These are phyloP conservation scores for Oryza coarctata DNA, from an alignment of 176 grass and related monocot species.

Conservation along the genomic window DNA sequence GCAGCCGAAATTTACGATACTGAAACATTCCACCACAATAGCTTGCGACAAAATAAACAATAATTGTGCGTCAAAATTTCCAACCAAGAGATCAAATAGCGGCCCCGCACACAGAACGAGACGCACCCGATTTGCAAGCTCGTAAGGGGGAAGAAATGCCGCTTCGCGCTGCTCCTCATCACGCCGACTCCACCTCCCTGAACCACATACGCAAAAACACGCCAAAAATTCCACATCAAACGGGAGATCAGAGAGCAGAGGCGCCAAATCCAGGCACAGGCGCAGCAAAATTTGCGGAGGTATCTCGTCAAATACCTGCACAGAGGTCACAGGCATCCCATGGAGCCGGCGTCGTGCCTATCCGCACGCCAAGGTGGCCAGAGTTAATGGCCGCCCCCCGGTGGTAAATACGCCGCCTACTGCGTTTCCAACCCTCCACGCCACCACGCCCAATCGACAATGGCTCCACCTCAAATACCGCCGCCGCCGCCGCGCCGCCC, in stretches of 20 bases:
- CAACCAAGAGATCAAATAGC: not conserved
- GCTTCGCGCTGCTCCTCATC: constrained; percentile 43
- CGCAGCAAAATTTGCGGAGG: not conserved
- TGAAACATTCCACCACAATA: not conserved
- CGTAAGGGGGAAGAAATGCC: constrained; percentile 86
- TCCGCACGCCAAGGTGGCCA: constrained; percentile 34
- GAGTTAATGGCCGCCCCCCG: constrained; percentile 43
- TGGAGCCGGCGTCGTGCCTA: constrained; percentile 32
- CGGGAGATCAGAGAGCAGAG: constrained; percentile 18
- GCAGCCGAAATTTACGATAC: not conserved
- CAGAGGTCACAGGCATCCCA: constrained; percentile 44
- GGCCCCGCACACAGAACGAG: not conserved
- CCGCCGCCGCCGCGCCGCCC: not conserved
- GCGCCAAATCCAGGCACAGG: not conserved
- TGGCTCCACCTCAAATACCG: constrained; percentile 12
- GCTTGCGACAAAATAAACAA: not conserved
- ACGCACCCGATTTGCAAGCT: constrained; percentile 88
- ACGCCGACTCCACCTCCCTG: constrained; percentile 25
- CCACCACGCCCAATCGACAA: constrained; percentile 17
- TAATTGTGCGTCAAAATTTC: not conserved
- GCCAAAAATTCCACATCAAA: constrained; percentile 27
- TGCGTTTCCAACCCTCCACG: not conserved
- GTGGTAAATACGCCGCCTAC: constrained; percentile 27
- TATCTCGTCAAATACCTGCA: constrained; percentile 32
- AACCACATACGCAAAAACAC: not conserved